Evolutionary conservation across 495 filamentous ascomycete species (phyloP).

Genomic region (Articulospora tetracladia): DNA sequence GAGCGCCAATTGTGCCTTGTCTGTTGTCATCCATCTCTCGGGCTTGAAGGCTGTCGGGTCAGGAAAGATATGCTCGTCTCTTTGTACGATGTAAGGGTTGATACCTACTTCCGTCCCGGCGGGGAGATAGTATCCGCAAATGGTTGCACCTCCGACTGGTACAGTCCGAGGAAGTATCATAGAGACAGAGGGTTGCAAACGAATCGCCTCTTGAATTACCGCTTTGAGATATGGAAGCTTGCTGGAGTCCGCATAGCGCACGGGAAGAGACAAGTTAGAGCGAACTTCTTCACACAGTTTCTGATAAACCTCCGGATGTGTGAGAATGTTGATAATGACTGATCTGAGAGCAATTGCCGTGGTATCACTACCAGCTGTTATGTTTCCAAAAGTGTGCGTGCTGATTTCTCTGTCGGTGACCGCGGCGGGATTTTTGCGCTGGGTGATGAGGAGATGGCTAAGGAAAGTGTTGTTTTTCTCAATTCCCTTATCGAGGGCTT

Average conservation of each 20-base stretch:
- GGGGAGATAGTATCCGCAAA: conserved; percentile 37
- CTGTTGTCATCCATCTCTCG: neutral
- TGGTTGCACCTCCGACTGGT: neutral
- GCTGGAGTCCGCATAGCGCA: conserved; percentile 29
- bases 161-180: neutral
- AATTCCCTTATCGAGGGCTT: too few species aligned
- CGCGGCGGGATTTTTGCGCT: too few species aligned
- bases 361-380: neutral
- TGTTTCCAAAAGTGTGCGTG: too few species aligned
- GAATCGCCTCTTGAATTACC: neutral
- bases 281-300: neutral
- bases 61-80: neutral
- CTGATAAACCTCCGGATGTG: neutral
- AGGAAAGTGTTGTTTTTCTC: too few species aligned
- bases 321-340: neutral
- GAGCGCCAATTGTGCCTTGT: neutral
- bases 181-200: neutral
- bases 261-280: neutral
- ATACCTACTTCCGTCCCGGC: conserved; percentile 36
- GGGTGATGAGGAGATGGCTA: too few species aligned
- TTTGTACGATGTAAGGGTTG: conserved; percentile 49
- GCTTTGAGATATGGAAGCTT: conserved; percentile 41
- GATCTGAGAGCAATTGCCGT: neutral
- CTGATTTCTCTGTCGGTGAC: too few species aligned
- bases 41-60: neutral